Base-by-base conservation (phyloP, 148 eudicot genomes). In the Euryodendron excelsum region DNA sequence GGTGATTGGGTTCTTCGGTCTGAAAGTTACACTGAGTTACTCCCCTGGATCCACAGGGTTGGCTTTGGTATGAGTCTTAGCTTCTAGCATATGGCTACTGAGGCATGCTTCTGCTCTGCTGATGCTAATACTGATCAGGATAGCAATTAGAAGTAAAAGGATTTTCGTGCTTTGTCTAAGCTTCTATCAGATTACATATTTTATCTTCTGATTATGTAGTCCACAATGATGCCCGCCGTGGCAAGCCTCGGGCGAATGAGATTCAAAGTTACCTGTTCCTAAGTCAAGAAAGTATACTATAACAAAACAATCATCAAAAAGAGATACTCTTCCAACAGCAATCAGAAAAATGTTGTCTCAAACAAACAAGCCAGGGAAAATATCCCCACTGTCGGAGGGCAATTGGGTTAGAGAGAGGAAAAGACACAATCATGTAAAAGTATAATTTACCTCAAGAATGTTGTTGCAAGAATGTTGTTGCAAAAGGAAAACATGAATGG, bases 81-180 rank as follows among this genome's bases (percentile, higher is more conserved):
- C 0, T 20, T 84, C 4, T 89, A 90, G 90, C 92, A 89, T 74
- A 78, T 89, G 4, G 89, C 90, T 3, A 87, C 87, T 2, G 92
- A 87, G n/a, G n/a, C n/a, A n/a, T n/a, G n/a, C n/a, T n/a, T n/a
- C n/a, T n/a, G 52, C 65, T 89, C 20, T 78, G 82, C 74, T 69
- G 11, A 1, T 61, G 21, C 17, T 20, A 53, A 53, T 53, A 14
- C 58, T 13, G 11, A n/a, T n/a, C n/a, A 39, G 44, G 44, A 39
- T 39, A 39, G 23, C 41, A 64, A 18, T 33, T 20, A 1, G 8
- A 17, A 34, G 18, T 0, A 64, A 15, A 15, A 33, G 17, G 2
- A 31, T 31, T 15, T 30, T 31, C 18, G 53, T 20, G 1, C 14
- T 2, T 39, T 69, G n/a, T 69, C 31, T 44, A 39, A 10, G 34